Evolutionary conservation across 164 flowering plant species (phyloP), one percentile per base, ranked within the genome.

Genomic region (Kalanchoe fedtschenkoi): DNA sequence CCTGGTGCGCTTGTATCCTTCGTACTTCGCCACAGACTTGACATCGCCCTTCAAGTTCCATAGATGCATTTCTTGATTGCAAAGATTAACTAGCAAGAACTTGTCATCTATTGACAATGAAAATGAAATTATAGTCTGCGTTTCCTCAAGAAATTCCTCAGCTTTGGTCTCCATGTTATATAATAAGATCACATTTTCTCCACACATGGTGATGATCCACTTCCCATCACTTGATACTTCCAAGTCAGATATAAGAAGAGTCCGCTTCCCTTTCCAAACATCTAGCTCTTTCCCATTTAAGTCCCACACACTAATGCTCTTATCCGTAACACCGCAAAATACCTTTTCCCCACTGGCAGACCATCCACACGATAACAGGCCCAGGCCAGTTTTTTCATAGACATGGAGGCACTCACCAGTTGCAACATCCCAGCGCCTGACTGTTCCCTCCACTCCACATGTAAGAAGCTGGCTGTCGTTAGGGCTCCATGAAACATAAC

Each of bases 221-320:
- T 78, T 85, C 60, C 96, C 95, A 75, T 85, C 92, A 67, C 62
- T 69, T 21, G 89, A 80, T 42, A 91, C 66, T 15, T 78, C 91
- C 77, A 91, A 61, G 62, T 91, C 98, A 4, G 96, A 84, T 26
- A 80, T 81, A 60, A 66, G 78, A 34, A 77, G 74, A 21, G 87
- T 81, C 60, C 81, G 77, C 66, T 75, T 87, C 21, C 93, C 95
- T 59, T 73, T 72, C 89, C 84, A 89, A 60, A 81, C 83, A 56
- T 91, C 86, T 53, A 82, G 19, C 78, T 85, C 95, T 55, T 70
- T 83, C 57, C 98, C 98, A 64, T 84, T 85, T 66, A 89, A 69
- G 54, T 85, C 91, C 95, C 96, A 91, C 83, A 86, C 71, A 75
- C 81, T 77, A 65, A 91, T 81, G 81, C 89, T 89, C 80, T 76